phyloP scores from a whole-genome alignment of 2,329 filamentous ascomycete genomes.

The Paecilomyces formosus region DNA sequence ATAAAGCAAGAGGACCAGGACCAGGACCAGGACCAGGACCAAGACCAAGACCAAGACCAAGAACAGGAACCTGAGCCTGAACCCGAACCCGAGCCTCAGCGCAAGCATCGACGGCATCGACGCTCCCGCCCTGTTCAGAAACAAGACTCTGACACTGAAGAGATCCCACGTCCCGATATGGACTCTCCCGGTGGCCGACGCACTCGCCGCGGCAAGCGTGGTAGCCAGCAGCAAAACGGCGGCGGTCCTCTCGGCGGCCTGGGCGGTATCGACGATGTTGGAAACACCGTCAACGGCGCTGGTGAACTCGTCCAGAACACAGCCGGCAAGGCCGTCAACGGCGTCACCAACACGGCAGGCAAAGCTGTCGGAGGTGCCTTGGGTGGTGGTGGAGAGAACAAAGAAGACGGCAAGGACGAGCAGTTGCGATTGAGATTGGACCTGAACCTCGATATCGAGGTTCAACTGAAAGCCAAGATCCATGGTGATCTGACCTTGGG shows the following conservation, averaged over 20 bases:
- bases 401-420: conserved; percentile 6
- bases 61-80: neutral
- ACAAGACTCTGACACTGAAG: conserved; percentile 43
- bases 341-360: conserved; percentile 30
- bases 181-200: conserved; percentile 42
- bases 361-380: conserved; percentile 32
- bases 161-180: conserved; percentile 45
- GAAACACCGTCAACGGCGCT: conserved; percentile 45
- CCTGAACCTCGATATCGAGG: conserved; percentile 52
- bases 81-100: conserved; percentile 14
- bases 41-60: conserved; percentile 21
- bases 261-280: conserved; percentile 51
- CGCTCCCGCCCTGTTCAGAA: conserved; percentile 12
- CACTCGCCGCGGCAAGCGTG: conserved; percentile 47
- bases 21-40: conserved; percentile 22
- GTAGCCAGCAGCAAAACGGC: conserved; percentile 39
- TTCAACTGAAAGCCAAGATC: conserved; percentile 54
- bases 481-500: conserved; percentile 54
- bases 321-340: conserved; percentile 39
- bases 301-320: conserved; percentile 47
- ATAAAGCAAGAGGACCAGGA: conserved; percentile 5
- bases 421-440: conserved; percentile 45
- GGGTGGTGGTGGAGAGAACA: neutral
- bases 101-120: conserved; percentile 29
- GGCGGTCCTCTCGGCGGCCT: conserved; percentile 47